Conservation (phyloP, 2,329 filamentous ascomycete species). For the Pseudogymnoascus sp. region DNA sequence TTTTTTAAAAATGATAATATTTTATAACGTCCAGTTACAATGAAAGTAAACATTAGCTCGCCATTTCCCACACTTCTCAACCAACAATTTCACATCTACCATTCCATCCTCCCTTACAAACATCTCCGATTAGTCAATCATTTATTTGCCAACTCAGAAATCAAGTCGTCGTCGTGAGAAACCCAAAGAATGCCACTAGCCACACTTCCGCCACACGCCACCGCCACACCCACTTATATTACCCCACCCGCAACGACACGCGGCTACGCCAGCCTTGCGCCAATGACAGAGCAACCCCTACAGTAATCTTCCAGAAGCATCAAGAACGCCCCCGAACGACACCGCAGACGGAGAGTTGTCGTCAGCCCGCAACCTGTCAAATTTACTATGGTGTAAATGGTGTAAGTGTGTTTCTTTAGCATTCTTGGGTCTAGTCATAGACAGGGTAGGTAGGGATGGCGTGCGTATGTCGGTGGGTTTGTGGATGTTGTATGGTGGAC, state of each 20-base stretch:
- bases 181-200: background rate
- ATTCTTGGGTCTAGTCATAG: background rate
- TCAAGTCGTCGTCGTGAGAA: background rate
- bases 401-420: background rate
- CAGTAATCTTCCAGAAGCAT: background rate
- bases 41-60: background rate
- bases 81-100: background rate
- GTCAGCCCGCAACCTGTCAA: background rate
- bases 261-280: constrained; percentile 5
- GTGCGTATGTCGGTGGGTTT: background rate
- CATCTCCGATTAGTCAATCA: background rate
- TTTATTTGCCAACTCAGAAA: background rate
- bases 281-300: background rate
- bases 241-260: constrained; percentile 4
- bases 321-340: constrained; percentile 12
- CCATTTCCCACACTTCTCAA: background rate
- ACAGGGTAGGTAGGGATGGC: background rate
- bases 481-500: background rate
- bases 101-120: background rate
- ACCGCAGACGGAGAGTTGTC: constrained; percentile 15
- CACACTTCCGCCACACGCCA: background rate
- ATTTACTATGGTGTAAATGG: background rate
- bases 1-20: too few relatives aligned
- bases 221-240: background rate
- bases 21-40: too few relatives aligned